Base-by-base conservation (phyloP, 2,329 filamentous ascomycete genomes). In the Gyromitra esculenta region DNA sequence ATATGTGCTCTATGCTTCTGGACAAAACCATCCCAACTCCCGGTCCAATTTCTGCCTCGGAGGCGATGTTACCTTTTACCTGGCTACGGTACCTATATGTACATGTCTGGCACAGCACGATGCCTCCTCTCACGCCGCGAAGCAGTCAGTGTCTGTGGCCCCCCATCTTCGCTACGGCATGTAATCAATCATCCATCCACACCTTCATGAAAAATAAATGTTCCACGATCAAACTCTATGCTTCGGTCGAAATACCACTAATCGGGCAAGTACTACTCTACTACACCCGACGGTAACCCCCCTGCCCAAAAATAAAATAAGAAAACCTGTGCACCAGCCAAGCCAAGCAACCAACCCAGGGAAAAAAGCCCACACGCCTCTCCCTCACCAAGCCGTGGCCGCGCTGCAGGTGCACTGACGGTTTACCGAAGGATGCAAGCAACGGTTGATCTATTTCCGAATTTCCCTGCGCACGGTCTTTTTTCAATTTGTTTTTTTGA, bases 131-230 rank as follows among this genome's bases (percentile, higher is more conserved):
- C 48, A 8, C n/a, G 41, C 25, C 48, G 41, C 41, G 25, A 67
- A 41, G 25, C 37, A 50, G 50, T 21, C 54, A 39, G 31, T 4
- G 25, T 31, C 2, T 31, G 25, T 31, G 25, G 25, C 25, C 25
- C 66, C n/a, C 45, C 7, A n/a, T 25, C 6, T 52, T 62, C 67
- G 56, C 67, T 70, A 25, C 67, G n/a, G 67, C 43, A 62, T 57
- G 56, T 31, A 31, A 31, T 11, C 37, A 52, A 70, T 65, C 62
- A 50, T 13, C 39, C 57, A 39, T 25, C 37, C 59, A 37, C n/a
- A 31, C 21, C 57, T 52, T 21, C 37, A 41, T 37, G 50, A 54
- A 21, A 11, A 60, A 21, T 15, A 18, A n/a, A 57, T 5, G 54
- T 39, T 31, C 25, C 13, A 52, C 48, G 15, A 37, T 57, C 54